Evolutionary conservation across 2,329 filamentous ascomycete species (phyloP).

Genomic region (Alternaria postmessia): DNA sequence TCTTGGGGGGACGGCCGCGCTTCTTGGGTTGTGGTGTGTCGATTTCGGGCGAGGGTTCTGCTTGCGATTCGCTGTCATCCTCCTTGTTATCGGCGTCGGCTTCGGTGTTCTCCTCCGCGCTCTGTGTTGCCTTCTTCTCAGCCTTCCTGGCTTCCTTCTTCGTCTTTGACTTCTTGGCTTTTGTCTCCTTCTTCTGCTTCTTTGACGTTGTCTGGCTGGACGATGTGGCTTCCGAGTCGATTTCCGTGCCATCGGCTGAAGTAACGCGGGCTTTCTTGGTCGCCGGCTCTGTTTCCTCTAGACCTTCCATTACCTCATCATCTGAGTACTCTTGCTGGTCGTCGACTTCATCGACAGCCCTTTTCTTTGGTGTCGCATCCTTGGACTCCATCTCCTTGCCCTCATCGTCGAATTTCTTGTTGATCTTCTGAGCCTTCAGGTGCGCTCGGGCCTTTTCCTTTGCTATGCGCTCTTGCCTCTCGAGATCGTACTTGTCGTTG

Average conservation of each 20-base stretch:
- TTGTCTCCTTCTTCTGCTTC: conserved; percentile 1
- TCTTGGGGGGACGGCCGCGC: conserved; percentile 12
- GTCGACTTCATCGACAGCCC: conserved; percentile 31
- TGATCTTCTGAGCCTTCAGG: conserved; percentile 31
- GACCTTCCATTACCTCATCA: conserved; percentile 20
- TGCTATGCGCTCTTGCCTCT: conserved; percentile 48
- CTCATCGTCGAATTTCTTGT: conserved; percentile 42
- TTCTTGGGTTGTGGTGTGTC: conserved; percentile 9
- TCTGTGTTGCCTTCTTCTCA: conserved; percentile 8
- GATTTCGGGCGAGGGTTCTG: conserved; percentile 1
- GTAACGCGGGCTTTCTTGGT: conserved; percentile 21
- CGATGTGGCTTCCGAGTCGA: conserved; percentile 13
- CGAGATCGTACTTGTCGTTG: conserved; percentile 56
- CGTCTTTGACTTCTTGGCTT: background rate
- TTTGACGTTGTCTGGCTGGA: conserved; percentile 1
- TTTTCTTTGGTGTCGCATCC: conserved; percentile 35
- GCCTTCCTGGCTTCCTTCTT: background rate
- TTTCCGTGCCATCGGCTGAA: conserved; percentile 16
- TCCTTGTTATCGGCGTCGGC: background rate
- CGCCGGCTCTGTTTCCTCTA: conserved; percentile 18
- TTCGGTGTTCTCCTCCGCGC: background rate
- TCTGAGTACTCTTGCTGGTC: conserved; percentile 19
- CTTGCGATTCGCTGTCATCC: background rate
- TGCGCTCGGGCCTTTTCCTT: conserved; percentile 45
- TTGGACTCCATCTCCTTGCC: conserved; percentile 28